A percentile compares a stretch with the other conserved stretches of the same genome.
Evolutionary conservation across 2,329 filamentous ascomycete species (phyloP).

Genomic region (Acrodontium crateriforme): DNA sequence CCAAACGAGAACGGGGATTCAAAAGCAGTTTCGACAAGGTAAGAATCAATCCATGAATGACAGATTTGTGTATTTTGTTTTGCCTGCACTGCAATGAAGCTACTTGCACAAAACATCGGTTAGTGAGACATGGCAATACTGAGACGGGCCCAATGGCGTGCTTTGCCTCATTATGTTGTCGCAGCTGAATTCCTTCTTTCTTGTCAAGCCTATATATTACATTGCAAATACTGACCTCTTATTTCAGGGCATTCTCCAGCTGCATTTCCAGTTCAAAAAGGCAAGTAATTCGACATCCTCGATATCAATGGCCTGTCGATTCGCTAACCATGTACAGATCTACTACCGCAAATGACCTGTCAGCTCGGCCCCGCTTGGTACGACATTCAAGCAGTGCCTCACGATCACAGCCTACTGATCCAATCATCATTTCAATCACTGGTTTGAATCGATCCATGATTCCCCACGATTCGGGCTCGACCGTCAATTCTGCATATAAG

Average conservation of each 20-base stretch:
- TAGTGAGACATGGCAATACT: too few relatives aligned
- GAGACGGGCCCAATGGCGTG: too few relatives aligned
- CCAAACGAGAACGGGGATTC: conserved; percentile 87
- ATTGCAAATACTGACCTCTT: conserved; percentile 19
- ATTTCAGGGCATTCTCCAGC: conserved; percentile 71
- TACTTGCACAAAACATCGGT: too few relatives aligned
- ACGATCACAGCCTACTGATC: neutral
- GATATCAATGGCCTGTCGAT: conserved; percentile 3
- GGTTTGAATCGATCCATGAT: neutral
- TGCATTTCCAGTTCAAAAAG: conserved; percentile 99
- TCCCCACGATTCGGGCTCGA: neutral
- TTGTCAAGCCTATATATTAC: too few relatives aligned
- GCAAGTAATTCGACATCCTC: conserved; percentile 42
- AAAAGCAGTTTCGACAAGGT: conserved; percentile 97
- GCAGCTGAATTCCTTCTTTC: too few relatives aligned
- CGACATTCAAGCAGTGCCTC: too few relatives aligned
- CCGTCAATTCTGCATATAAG: neutral
- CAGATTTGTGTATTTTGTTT: neutral
- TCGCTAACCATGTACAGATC: conserved; percentile 22
- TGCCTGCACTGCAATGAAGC: neutral
- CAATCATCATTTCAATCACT: neutral
- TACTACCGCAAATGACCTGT: conserved; percentile 32
- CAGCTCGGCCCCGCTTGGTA: too few relatives aligned
- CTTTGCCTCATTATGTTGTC: too few relatives aligned
- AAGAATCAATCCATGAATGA: conserved; percentile 21